Base-by-base conservation (phyloP, 2,329 filamentous ascomycete genomes). In the Aspergillus quadricinctus region DNA sequence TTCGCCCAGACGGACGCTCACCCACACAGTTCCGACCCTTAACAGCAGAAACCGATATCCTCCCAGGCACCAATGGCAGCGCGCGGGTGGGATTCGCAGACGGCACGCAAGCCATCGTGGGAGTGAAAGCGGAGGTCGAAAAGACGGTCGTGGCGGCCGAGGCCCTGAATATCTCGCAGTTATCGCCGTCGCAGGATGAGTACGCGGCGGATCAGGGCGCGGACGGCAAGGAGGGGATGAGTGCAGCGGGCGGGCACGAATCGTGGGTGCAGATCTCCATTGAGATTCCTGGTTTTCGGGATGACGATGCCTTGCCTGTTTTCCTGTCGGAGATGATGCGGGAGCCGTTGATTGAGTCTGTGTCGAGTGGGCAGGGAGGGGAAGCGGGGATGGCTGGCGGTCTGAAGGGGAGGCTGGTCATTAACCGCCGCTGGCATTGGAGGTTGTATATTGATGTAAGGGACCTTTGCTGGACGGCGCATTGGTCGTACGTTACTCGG, bases 401-500 rank as follows among this genome's bases (percentile, higher is more conserved):
- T 1, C 69, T 88, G 59, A 82, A 80, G 61, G 85, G 84, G 72
- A 84, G 87, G 67, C 75, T 99, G 69, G 88, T 87, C 74, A 97
- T 99, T 72, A 97, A 97, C 77, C 78, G 81, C 57, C 83, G 92
- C 48, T 99, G 93, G 80, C 93, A 97, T 80, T 99, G 94, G 94
- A 90, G 92, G 76, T 74, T 99, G 56, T 97, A 93, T 75, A 83
- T 99, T 61, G 94, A 99, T 76, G 92, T 97, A 74, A 69, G 89
- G 43, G 56, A 28, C 54, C 55, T 51, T 50, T 31, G 50, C 27
- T 54, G 53, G 45, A 19, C 40, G 53, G 37, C 35, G 19, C 29
- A 37, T 31, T 43, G 14, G 48, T 35, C 27, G 57, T 17, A 40
- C 56, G 48, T 45, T 50, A 35, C 57, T 3, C 4, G 4, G n/a